Evolutionary conservation across 345 rosid genomes (phyloP).

Genomic region (Cardamine chenopodiifolia): DNA sequence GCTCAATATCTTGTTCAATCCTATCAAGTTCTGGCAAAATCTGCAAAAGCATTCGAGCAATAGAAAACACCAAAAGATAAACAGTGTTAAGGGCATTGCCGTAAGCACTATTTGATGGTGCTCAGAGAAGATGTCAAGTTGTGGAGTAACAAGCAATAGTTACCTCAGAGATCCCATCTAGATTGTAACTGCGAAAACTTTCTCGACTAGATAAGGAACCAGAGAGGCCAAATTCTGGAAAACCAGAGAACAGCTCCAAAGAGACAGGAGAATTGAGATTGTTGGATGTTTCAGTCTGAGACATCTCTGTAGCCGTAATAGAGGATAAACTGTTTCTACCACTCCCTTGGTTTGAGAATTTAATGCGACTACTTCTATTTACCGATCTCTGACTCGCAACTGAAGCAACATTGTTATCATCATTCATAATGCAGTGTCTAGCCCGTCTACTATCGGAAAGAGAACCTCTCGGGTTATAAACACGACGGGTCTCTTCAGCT

Average conservation of each 20-base stretch:
- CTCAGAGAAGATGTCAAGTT: constrained; percentile 15
- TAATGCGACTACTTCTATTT: constrained; percentile 46
- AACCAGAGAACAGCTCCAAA: constrained; percentile 55
- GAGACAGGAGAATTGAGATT: constrained; percentile 56
- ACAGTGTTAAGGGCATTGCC: neutral
- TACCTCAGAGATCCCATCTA: constrained; percentile 96
- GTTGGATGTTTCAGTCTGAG: constrained; percentile 49
- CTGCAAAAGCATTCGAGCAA: constrained; percentile 48
- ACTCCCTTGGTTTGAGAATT: constrained; percentile 50
- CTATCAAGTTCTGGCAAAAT: constrained; percentile 85
- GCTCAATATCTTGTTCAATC: constrained; percentile 82
- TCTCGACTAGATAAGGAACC: constrained; percentile 54
- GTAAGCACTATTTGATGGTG: neutral
- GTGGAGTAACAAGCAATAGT: constrained; percentile 16
- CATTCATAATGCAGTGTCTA: constrained; percentile 50
- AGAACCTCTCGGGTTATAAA: constrained; percentile 52
- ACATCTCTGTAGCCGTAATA: constrained; percentile 44
- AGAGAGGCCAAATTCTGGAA: constrained; percentile 54
- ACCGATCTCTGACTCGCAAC: constrained; percentile 60
- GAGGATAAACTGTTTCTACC: constrained; percentile 46
- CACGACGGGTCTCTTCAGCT: constrained; percentile 46
- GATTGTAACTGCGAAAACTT: constrained; percentile 57
- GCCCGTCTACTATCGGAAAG: constrained; percentile 61
- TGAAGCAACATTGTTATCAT: constrained; percentile 49
- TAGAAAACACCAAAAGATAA: neutral